These are phyloP conservation scores for Crocinoboletus sp. DNA, from an alignment of 1,284 basidiomycete genomes.

Conservation along the genomic window DNA sequence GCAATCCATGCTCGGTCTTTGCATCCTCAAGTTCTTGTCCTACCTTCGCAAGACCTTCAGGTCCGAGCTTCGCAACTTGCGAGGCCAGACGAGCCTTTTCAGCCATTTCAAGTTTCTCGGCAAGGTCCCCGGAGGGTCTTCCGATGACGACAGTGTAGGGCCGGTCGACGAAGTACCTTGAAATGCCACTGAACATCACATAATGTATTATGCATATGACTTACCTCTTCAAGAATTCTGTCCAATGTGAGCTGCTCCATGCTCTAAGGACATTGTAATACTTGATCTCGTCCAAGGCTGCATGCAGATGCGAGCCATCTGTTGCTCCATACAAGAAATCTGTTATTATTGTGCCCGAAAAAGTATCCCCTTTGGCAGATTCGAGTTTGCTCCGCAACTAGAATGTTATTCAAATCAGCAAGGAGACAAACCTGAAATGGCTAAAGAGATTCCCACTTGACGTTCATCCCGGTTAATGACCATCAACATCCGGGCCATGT, in stretches of 20 bases:
- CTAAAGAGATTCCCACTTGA: constrained; percentile 48
- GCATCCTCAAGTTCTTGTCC: constrained; percentile 73
- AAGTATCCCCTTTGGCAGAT: constrained; percentile 72
- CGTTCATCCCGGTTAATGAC: constrained; percentile 87
- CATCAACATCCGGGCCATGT: constrained; percentile 91
- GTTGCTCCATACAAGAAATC: constrained; percentile 89
- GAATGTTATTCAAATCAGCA: constrained; percentile 5
- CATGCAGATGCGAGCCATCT: constrained; percentile 78
- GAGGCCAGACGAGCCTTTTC: constrained; percentile 76
- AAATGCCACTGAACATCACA: constrained; percentile 7
- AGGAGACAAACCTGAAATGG: background rate
- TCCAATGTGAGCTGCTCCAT: constrained; percentile 83
- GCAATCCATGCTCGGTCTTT: constrained; percentile 81
- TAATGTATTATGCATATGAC: constrained; percentile 16
- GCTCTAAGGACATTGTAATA: constrained; percentile 62
- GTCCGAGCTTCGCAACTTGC: constrained; percentile 72
- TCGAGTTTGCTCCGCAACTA: constrained; percentile 74
- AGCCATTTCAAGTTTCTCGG: constrained; percentile 74
- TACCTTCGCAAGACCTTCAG: constrained; percentile 74
- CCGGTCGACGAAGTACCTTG: constrained; percentile 75
- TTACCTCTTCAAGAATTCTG: constrained; percentile 73
- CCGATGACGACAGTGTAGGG: constrained; percentile 76
- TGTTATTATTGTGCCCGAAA: constrained; percentile 68
- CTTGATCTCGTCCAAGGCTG: constrained; percentile 76
- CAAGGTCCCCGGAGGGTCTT: constrained; percentile 85